Evolutionary conservation across 345 rosid genomes (phyloP), one percentile per base, ranked within the genome.

Genomic region (Diplotaxis tenuifolia): DNA sequence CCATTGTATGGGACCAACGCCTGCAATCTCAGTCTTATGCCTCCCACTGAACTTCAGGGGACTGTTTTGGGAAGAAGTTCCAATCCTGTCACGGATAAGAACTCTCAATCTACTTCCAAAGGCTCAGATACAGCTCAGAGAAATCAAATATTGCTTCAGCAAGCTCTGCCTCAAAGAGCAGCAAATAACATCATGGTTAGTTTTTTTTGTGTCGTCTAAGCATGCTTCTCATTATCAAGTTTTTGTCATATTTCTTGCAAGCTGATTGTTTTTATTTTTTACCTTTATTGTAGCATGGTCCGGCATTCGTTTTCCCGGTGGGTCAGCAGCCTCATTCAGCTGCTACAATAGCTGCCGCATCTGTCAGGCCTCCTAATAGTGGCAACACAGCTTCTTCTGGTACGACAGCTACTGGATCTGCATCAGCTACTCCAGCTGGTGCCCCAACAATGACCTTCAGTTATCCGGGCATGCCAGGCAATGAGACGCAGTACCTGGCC

Each of bases 401-500:
- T 28, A 45, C 84, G 5, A n/a, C 84, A 4, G 54, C 88, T 6
- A 71, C 72, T 80, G 80, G 85, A 45, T 50, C 86, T 42, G 84
- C 85, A 32, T 62, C 89, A 3, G 88, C 88, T n/a, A 77, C 85
- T 28, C 83, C 86, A 57, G 83, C 86, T 15, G 85, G 91, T 16
- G 81, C 87, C 32, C 67, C 92, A n/a, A 84, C 93, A 18, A 82
- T 92, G 96, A 86, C 87, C 82, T 92, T 90, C 81, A 92, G 83
- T 74, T 96, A 90, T 77, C 84, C 96, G 0, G 85, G 73, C 71
- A 82, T 92, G 80, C 86, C 93, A 0, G 91, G 87, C 42, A 91
- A 79, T 76, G 99, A 96, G 74, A 84, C 97, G 18, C 99, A 86
- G 72, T 96, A 89, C 80, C 76, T 96, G 78, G 98, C 99, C 4